Evolutionary conservation across 805 yeast genomes (phyloP).

Genomic region (Lachancea cidri): DNA sequence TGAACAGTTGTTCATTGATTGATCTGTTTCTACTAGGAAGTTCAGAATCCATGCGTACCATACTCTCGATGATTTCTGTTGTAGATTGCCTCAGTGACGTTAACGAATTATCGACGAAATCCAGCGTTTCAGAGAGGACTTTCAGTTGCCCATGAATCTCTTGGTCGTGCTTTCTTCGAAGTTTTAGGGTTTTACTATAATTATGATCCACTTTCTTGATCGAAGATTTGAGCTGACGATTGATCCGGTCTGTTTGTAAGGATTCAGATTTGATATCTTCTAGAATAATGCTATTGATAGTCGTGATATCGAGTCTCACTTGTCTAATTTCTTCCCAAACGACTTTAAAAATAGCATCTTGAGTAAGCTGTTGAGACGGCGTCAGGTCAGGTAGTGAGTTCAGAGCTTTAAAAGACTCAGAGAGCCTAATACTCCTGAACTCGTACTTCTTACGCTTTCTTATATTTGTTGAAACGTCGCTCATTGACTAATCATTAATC

Average conservation of each 20-base stretch:
- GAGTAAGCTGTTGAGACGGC: constrained; percentile 13
- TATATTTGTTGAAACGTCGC: constrained; percentile 2
- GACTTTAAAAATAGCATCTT: constrained; percentile 21
- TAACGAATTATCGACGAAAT: not conserved
- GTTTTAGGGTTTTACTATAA: constrained; percentile 12
- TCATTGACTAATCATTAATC: no score
- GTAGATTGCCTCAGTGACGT: not conserved
- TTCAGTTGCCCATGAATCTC: not conserved
- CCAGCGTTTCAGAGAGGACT: not conserved
- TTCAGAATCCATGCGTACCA: constrained; percentile 24
- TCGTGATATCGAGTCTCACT: constrained; percentile 17
- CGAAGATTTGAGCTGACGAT: constrained; percentile 20
- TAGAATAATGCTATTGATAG: constrained; percentile 19
- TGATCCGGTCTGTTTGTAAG: constrained; percentile 25
- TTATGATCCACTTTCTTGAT: constrained; percentile 19
- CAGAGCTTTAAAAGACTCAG: constrained; percentile 16
- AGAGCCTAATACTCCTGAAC: constrained; percentile 12
- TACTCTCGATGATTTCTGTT: not conserved
- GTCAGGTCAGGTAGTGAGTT: constrained; percentile 14
- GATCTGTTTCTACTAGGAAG: constrained; percentile 36
- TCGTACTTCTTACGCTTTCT: constrained; percentile 7
- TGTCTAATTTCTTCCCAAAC: constrained; percentile 21
- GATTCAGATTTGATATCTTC: constrained; percentile 31
- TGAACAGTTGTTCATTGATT: constrained; percentile 33
- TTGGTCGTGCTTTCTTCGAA: constrained; percentile 13